Evolutionary conservation across 768 basidiomycete genomes (phyloP), one percentile per base, ranked within the genome.

Genomic region (Kwoniella sp.): DNA sequence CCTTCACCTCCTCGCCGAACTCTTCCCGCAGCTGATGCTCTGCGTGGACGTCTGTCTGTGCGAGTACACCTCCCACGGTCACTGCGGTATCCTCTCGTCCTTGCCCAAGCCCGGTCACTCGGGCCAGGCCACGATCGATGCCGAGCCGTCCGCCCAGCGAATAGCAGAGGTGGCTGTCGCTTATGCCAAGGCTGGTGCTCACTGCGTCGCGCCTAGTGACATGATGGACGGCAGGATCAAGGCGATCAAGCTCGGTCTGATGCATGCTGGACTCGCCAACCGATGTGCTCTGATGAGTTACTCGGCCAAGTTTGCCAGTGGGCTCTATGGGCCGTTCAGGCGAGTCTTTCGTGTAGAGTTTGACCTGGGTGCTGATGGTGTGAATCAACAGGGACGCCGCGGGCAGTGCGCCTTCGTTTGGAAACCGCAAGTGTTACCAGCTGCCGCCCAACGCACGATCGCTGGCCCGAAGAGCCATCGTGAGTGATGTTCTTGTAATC

Each of bases 201-300:
- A 98, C 73, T 90, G 90, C 67, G 92, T 99, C 51, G 95, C 95
- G 1, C 95, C 95, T 6, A 95, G 91, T 67, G 95, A 98, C 74
- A 99, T 99, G 95, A 98, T 98, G 91, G 95, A 99, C 70, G 95
- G 93, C 0, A 80, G 93, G 17, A 84, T 99, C 58, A 83, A 82
- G 57, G 83, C 83, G 12, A 98, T 99, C 76, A 99, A 99, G 73
- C 79, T 82, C 31, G 81, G 79, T 3, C 78, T 99, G 49, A 88
- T 96, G 53, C 85, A 88, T 53, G 80, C 80, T 36, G 89, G 90
- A 15, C 79, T 83, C 38, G 91, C 85, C 8, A 98, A 96, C 76
- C 82, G 82, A 67, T 90, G 88, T 73, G 86, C 86, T 5, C 79
- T 99, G 45, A 98, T 99, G 95, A 84, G 86, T 38, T 99, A 99